Evolutionary conservation across 495 filamentous ascomycete species (phyloP).

Genomic region (Podospora comata): DNA sequence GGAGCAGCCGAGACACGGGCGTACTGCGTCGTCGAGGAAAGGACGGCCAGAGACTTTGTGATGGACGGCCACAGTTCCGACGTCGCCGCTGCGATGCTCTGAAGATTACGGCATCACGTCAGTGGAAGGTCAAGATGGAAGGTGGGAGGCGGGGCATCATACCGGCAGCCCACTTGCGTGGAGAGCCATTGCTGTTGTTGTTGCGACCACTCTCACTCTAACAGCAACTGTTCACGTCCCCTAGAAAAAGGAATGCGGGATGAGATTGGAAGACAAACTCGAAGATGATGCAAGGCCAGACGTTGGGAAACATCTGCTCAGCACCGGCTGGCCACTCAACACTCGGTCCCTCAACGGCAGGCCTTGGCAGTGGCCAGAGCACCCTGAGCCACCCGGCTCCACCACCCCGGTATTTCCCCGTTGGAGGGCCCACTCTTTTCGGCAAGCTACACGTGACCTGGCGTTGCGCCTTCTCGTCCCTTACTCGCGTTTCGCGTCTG

Average conservation of each 20-base stretch:
- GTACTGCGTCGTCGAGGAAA: background rate
- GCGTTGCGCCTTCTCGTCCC: constrained; percentile 11
- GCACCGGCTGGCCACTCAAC: background rate
- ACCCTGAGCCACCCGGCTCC: background rate
- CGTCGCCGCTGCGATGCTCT: constrained; percentile 50
- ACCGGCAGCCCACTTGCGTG: constrained; percentile 44
- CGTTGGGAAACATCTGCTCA: constrained; percentile 8
- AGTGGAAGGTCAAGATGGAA: background rate
- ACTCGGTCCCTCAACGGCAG: constrained; percentile 16
- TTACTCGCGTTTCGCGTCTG: constrained; percentile 4
- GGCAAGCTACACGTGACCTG: constrained; percentile 21
- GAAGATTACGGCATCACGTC: constrained; percentile 10
- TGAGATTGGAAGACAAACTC: constrained; percentile 10
- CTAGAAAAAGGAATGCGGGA: constrained; percentile 14
- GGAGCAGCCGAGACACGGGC: constrained; percentile 10
- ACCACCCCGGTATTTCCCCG: constrained; percentile 21
- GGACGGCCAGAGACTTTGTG: constrained; percentile 40
- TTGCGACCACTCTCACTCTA: constrained; percentile 16
- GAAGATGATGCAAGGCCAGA: constrained; percentile 21
- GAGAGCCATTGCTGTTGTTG: constrained; percentile 37
- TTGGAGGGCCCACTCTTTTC: background rate
- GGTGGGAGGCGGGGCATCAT: constrained; percentile 14
- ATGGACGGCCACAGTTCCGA: constrained; percentile 57
- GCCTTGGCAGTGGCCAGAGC: constrained; percentile 10
- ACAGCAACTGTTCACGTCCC: background rate